Evolutionary conservation across 768 basidiomycete genomes (phyloP), one percentile per base, ranked within the genome.

Genomic region (Coprinopsis cinerea): DNA sequence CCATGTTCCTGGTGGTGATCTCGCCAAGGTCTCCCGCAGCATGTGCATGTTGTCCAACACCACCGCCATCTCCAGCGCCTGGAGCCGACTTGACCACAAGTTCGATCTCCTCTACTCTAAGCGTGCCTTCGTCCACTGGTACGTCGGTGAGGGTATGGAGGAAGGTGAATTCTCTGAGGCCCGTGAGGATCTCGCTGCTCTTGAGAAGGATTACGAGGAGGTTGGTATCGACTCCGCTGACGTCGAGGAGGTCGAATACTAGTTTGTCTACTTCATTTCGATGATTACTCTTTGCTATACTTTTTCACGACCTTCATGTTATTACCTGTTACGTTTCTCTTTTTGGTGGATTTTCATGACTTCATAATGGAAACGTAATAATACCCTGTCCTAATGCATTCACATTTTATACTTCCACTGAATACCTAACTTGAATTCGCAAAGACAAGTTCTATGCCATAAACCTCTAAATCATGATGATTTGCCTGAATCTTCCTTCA

Each of bases 91-190:
- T 24, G 95, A 97, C 69, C 87, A 95, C 77, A 98, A 98, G 69
- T 97, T 98, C 67, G 95, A 98, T 67, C 81, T 97, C 58, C 83
- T 98, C 73, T 98, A 95, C 76, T 93, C 92, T 54, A 95, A 91
- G 67, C 88, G 89, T 66, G 89, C 90, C 45, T 91, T 91, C 57
- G 85, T 88, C 25, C 86, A 89, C 68, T 88, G 92, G 92, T 95
- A 94, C 62, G 94, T 96, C 53, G 94, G 94, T 61, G 94, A 97
- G 72, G 95, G 95, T 74, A 97, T 98, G 95, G 95, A 97, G 66
- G 95, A 98, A 79, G 95, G 95, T 66, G 95, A 99, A 73, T 97
- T 98, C 75, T 94, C 92, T 17, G 95, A 97, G 74, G 95, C 95
- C 17, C 88, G 95, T 53, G 96, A 99, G 73, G 95, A 99, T 67